Evolutionary conservation across 805 yeast species (phyloP).

Genomic region (Tetrapisispora namnaoensis): DNA sequence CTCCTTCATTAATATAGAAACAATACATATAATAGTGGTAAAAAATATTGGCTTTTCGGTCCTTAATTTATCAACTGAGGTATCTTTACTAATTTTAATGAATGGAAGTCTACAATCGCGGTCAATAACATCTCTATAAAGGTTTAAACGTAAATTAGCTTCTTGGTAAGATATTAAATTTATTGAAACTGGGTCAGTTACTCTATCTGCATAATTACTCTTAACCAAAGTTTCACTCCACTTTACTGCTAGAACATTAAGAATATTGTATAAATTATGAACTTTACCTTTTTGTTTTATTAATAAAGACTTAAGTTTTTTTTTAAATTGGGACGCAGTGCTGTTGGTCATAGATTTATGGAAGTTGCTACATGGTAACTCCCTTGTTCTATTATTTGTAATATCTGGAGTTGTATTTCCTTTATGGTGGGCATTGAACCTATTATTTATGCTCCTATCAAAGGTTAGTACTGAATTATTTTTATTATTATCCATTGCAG

Average conservation of each 20-base stretch:
- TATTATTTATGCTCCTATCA: neutral
- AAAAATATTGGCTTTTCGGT: constrained; percentile 50
- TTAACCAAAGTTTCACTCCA: constrained; percentile 38
- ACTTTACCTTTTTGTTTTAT: constrained; percentile 25
- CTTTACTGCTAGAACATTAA: constrained; percentile 34
- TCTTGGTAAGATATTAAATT: constrained; percentile 53
- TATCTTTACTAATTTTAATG: constrained; percentile 40
- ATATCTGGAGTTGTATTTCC: neutral
- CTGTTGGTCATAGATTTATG: neutral
- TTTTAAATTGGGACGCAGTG: constrained; percentile 11
- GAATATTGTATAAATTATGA: constrained; percentile 35
- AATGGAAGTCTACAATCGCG: constrained; percentile 40
- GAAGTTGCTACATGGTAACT: neutral
- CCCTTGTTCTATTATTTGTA: neutral
- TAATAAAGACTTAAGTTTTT: constrained; percentile 19
- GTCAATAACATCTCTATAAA: constrained; percentile 41
- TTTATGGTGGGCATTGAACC: neutral
- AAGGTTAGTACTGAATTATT: neutral
- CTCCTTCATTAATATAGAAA: constrained; percentile 36
- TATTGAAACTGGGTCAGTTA: constrained; percentile 44
- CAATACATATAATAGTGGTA: constrained; percentile 52
- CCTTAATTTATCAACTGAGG: constrained; percentile 40
- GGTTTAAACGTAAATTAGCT: constrained; percentile 43
- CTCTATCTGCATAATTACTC: constrained; percentile 34
- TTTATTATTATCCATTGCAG: neutral